Percentiles rank a stretch among this genome's conserved stretches.
Conservation (phyloP, 176 grass and related monocot species). For the Tillandsia leiboldiana region DNA sequence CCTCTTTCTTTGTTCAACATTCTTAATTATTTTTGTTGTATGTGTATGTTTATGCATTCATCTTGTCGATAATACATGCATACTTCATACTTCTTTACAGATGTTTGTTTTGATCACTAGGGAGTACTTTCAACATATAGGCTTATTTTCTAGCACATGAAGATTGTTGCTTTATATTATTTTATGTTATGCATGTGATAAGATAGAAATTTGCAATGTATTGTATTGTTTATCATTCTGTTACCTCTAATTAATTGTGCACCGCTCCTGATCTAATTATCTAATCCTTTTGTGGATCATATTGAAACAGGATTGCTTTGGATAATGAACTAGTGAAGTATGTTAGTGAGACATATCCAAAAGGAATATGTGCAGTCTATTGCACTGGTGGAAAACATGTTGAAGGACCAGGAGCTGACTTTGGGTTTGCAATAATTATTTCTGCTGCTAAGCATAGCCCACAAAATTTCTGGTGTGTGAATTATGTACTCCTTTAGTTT, state of each 20-base stretch:
- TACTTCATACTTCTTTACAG: too few species aligned
- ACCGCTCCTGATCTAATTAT: background rate
- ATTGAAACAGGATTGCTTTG: conserved; percentile 46
- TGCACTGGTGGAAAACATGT: conserved; percentile 70
- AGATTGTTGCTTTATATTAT: background rate
- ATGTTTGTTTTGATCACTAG: too few species aligned
- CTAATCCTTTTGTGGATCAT: background rate
- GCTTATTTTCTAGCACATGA: background rate
- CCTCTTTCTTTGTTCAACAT: conserved; percentile 9
- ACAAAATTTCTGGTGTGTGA: conserved; percentile 81
- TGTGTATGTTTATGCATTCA: background rate
- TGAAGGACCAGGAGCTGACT: conserved; percentile 82
- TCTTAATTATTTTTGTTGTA: conserved; percentile 17
- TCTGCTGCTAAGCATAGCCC: conserved; percentile 74
- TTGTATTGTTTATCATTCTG: background rate
- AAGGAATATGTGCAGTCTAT: conserved; percentile 75
- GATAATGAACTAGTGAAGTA: conserved; percentile 88
- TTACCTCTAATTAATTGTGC: background rate
- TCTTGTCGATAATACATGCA: too few species aligned
- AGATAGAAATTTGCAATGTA: background rate
- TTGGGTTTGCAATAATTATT: conserved; percentile 64
- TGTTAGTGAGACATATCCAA: conserved; percentile 77
- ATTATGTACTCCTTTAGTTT: background rate
- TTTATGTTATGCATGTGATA: background rate
- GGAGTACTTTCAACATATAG: too few species aligned